Evolutionary conservation across 371 early-diverging fungal species (phyloP), one percentile per base, ranked within the genome.

Genomic region (Apophysomyces trapeziformis): DNA sequence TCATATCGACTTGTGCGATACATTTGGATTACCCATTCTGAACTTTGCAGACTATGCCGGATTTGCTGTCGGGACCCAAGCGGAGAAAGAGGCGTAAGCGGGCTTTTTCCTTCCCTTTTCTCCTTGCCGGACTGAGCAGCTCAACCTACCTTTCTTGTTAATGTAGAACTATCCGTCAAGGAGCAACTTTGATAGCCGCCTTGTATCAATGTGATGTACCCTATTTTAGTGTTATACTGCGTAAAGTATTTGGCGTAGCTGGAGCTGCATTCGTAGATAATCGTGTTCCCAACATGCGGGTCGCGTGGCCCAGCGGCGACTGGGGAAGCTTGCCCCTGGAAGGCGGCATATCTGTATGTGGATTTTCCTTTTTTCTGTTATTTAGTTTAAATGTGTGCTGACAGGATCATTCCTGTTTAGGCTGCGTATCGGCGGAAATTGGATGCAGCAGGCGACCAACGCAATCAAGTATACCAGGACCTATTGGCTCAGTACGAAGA

Each of bases 221-320:
- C 26, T 75, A 78, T 45, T 82, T 79, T 63, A 77, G 70, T 32
- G 76, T 82, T 46, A 66, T 82, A 2, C 60, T 82, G 26, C 79
- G 82, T 37, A 78, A 77, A 62, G 77, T 79, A 6, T 82, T 82
- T 74, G 82, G 82, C 64, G 82, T 82, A 21, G 82, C 79, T 1
- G 82, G 82, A 44, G 82, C 75, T n/a, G 79, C 82, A 37, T 79
- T 82, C 68, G 79, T 82, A 14, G 79, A 77, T 54, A 77, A 79
- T 44, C 74, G 79, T 37, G 57, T 74, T 5, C 78, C 79, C 4
- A 82, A 82, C 50, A 72, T 75, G 76, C 74, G 79, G 8, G 69
- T 79, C 14, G 75, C 75, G 4, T 82, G 79, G 79, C 82, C 82
- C 5, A 69, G 73, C 57, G 78, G 73, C n/a, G 79, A 82, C 59